Conservation (phyloP, 176 grass and related monocot genomes). For the sorghum (Sorghum bicolor) region Sorghum_bicolor_NCBIv3 NC_012879.2:52112501-52113000, state of each 20-base stretch:
- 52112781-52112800: not conserved
- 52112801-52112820: not conserved
- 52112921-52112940: conserved; percentile 95
- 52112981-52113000: not conserved
- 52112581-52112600: not conserved
- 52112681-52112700: not conserved
- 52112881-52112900: conserved; percentile 94
- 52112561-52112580: not conserved
- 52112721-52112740: not conserved
- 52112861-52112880: conserved; percentile 73
- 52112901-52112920: conserved; percentile 97
- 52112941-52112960: not conserved
- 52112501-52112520: not conserved
- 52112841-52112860: conserved; percentile 71
- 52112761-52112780: not conserved
- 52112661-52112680: not conserved
- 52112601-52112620: not conserved
- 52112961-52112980: not conserved
- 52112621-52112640: not conserved
- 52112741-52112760: not conserved
- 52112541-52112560: not conserved
- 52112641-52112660: not conserved
- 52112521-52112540: not conserved
- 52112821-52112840: conserved; percentile 36
- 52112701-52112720: not conserved